Conservation (phyloP, 495 filamentous ascomycete species). For the Geoglossum glabrum region DNA sequence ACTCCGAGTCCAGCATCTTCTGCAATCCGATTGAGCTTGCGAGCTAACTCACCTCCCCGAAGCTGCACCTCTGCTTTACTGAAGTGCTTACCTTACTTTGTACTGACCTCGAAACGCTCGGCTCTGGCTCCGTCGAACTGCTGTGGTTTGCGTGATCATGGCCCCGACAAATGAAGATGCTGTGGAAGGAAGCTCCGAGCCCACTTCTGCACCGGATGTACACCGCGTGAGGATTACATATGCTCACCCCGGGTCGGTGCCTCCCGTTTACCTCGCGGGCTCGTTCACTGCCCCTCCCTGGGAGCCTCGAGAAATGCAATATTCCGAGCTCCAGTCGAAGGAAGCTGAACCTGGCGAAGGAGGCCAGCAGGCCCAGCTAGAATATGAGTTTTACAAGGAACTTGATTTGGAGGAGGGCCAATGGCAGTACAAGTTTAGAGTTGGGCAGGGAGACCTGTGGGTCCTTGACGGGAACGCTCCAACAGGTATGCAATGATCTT, state of each 20-base stretch:
- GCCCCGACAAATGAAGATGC: background rate
- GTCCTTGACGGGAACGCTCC: slow-evolving; percentile 33
- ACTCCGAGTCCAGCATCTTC: background rate
- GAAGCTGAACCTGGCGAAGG: slow-evolving; percentile 21
- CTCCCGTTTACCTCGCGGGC: slow-evolving; percentile 45
- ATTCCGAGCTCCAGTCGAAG: slow-evolving; percentile 12
- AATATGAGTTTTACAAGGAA: slow-evolving; percentile 15
- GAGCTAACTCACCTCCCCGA: background rate
- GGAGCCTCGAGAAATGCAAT: slow-evolving; percentile 36
- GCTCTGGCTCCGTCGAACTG: too few species aligned
- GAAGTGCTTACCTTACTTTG: too few species aligned
- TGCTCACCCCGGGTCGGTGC: slow-evolving; percentile 30
- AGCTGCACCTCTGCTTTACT: too few species aligned
- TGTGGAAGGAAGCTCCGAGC: background rate
- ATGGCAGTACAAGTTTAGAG: slow-evolving; percentile 51
- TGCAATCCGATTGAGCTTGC: background rate
- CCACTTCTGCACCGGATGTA: slow-evolving; percentile 7
- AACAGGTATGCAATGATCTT: slow-evolving; percentile 22
- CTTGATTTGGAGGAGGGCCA: slow-evolving; percentile 16
- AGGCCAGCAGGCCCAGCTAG: slow-evolving; percentile 24
- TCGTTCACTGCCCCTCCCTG: slow-evolving; percentile 45
- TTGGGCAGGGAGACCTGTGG: slow-evolving; percentile 45
- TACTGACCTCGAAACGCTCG: too few species aligned
- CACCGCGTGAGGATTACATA: slow-evolving; percentile 34
- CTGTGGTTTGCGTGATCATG: background rate